phyloP scores from a whole-genome alignment of 2,329 filamentous ascomycete genomes.

The Hymenoscyphus linearis region DNA sequence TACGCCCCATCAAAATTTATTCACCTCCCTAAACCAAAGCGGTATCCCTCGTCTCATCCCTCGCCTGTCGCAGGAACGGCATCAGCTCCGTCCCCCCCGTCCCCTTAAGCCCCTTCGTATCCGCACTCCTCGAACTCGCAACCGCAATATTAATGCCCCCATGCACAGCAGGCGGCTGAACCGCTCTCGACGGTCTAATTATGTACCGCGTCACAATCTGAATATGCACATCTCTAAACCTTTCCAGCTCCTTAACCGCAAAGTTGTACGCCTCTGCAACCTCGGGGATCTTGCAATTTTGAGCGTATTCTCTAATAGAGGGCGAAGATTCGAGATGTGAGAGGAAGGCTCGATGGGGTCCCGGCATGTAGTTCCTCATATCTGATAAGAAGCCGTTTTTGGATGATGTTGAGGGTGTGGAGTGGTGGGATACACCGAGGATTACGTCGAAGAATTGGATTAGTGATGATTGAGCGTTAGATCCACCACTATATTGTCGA shows the following conservation, averaged over 20 bases:
- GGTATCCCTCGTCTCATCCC: slow-evolving; percentile 70
- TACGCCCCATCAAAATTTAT: neutral
- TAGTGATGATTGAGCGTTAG: slow-evolving; percentile 86
- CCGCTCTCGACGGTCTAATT: slow-evolving; percentile 61
- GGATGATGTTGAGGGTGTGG: slow-evolving; percentile 22
- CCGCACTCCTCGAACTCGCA: slow-evolving; percentile 22
- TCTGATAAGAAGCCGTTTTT: slow-evolving; percentile 40
- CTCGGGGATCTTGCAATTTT: slow-evolving; percentile 38
- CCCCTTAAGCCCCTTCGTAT: slow-evolving; percentile 52
- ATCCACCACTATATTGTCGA: slow-evolving; percentile 78
- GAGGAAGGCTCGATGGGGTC: slow-evolving; percentile 73
- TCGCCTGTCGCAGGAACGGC: slow-evolving; percentile 81
- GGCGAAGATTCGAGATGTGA: slow-evolving; percentile 60
- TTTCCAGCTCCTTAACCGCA: slow-evolving; percentile 68
- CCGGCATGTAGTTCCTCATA: slow-evolving; percentile 88
- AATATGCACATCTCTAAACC: slow-evolving; percentile 80
- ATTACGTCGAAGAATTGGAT: slow-evolving; percentile 92
- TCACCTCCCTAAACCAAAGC: slow-evolving; percentile 5
- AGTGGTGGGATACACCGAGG: slow-evolving; percentile 71
- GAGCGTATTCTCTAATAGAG: slow-evolving; percentile 59
- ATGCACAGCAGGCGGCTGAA: slow-evolving; percentile 35
- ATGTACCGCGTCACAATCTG: slow-evolving; percentile 89
- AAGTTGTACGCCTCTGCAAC: slow-evolving; percentile 62
- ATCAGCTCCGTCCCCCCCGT: slow-evolving; percentile 85
- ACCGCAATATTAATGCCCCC: slow-evolving; percentile 37